Evolutionary conservation across 148 eudicot species (phyloP), one percentile per base, ranked within the genome.

Genomic region (Fagopyrum tataricum): DNA sequence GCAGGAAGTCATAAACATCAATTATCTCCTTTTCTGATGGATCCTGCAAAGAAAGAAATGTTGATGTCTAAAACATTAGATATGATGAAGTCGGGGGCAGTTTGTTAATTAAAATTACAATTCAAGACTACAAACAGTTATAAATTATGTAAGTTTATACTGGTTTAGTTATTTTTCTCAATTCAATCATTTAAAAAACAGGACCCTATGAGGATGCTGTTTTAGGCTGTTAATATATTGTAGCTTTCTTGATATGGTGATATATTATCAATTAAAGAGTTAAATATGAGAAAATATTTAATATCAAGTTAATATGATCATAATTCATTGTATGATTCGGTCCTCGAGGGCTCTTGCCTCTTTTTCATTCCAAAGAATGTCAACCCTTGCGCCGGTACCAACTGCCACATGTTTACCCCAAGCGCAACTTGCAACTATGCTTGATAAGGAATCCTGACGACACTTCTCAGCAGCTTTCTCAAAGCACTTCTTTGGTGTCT

Each of bases 331-430:
- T 31, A 31, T 31, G 37, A 31, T 31, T 31, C 37, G 37, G 37
- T 31, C 37, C 37, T 31, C 37, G 1, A 31, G 37, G 37, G 2
- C 37, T 31, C 37, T 31, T 62, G 90, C 99, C 91, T 90, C 87
- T 78, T 85, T 85, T 12, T 87, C 87, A 76, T 86, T 91, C 97
- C 93, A 90, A 40, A 91, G 84, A n/a, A 95, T 42, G 53, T 95
- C 97, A 70, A 95, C 88, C 53, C 82, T 80, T n/a, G 92, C 81
- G 47, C 99, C 99, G 2, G 97, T 95, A 44, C 99, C 99, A 66
- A 95, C 91, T 72, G 97, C 85, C 40, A 95, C 99, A 73, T 81
- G 97, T 81, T 91, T 95, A 4, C 97, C 99, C 99, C 99, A 91
- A 13, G 96, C 86, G 77, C 99, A 95, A 41, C 97, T 88, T 70